These are phyloP conservation scores for Eucalyptus marginata DNA, from an alignment of 345 rosid species.

Conservation along the genomic window DNA sequence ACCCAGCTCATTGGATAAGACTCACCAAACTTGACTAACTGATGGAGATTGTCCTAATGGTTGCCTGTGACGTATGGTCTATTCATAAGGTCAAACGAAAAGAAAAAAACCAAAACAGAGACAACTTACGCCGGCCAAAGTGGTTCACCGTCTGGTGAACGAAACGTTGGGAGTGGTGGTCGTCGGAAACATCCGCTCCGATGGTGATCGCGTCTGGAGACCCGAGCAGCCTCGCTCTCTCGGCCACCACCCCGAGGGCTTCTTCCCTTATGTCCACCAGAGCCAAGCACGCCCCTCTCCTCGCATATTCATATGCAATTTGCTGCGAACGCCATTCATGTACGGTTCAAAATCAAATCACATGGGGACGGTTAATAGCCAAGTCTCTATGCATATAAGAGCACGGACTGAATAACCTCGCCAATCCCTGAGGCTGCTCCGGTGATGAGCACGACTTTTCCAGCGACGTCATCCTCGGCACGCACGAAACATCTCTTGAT, in stretches of 20 bases:
- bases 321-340: neutral
- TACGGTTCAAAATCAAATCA: neutral
- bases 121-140: constrained; percentile 11
- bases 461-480: constrained; percentile 12
- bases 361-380: rapidly evolving
- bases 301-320: constrained; percentile 16
- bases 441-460: constrained; percentile 39
- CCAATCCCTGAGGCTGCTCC: constrained; percentile 59
- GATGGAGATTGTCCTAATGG: neutral
- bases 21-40: neutral
- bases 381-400: neutral
- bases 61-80: neutral
- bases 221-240: constrained; percentile 2
- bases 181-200: constrained; percentile 5
- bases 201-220: constrained; percentile 3
- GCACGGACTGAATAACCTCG: constrained; percentile 11
- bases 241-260: constrained; percentile 4
- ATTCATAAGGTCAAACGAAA: neutral
- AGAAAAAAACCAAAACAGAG: neutral
- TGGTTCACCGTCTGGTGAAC: constrained; percentile 2
- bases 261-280: constrained; percentile 14
- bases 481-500: neutral
- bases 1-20: neutral
- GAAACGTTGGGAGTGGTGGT: neutral
- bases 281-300: constrained; percentile 11